These are phyloP conservation scores for Xylaria sp. DNA, from an alignment of 2,329 filamentous ascomycete species.

Conservation along the genomic window DNA sequence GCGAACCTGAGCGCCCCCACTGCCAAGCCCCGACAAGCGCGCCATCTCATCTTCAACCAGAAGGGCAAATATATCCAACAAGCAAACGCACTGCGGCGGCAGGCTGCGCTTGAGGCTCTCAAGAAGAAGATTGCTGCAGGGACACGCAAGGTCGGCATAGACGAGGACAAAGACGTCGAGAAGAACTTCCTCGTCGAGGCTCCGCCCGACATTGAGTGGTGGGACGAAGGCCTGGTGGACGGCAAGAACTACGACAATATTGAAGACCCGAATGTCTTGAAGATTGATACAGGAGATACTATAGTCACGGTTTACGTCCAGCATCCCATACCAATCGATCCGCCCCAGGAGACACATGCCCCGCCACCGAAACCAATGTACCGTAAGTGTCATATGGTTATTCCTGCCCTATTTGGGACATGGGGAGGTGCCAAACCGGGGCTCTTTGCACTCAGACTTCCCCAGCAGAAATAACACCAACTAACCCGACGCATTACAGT, in stretches of 20 bases:
- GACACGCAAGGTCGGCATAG: constrained; percentile 86
- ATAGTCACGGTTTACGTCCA: constrained; percentile 92
- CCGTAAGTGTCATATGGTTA: constrained; percentile 28
- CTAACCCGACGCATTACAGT: constrained; percentile 41
- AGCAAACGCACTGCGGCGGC: constrained; percentile 83
- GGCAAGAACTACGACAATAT: constrained; percentile 75
- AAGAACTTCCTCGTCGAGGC: constrained; percentile 84
- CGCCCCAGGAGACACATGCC: constrained; percentile 83
- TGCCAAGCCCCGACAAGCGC: constrained; percentile 67
- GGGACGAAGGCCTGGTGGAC: constrained; percentile 86
- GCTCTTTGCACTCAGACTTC: not conserved
- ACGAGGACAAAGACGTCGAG: constrained; percentile 86
- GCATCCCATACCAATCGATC: constrained; percentile 87
- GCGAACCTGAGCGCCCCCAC: constrained; percentile 64
- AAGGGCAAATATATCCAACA: constrained; percentile 98
- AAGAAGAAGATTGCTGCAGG: constrained; percentile 90
- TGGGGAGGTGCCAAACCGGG: not conserved
- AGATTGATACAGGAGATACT: constrained; percentile 75
- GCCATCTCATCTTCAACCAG: constrained; percentile 85
- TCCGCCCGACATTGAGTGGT: constrained; percentile 94
- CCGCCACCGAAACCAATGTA: constrained; percentile 87
- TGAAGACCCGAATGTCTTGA: constrained; percentile 66
- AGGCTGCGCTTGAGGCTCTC: constrained; percentile 89
- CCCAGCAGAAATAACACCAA: not conserved
- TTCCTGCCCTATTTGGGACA: not conserved